These are phyloP conservation scores for Pleurotus sapidus DNA, from an alignment of 768 basidiomycete species.

Conservation along the genomic window DNA sequence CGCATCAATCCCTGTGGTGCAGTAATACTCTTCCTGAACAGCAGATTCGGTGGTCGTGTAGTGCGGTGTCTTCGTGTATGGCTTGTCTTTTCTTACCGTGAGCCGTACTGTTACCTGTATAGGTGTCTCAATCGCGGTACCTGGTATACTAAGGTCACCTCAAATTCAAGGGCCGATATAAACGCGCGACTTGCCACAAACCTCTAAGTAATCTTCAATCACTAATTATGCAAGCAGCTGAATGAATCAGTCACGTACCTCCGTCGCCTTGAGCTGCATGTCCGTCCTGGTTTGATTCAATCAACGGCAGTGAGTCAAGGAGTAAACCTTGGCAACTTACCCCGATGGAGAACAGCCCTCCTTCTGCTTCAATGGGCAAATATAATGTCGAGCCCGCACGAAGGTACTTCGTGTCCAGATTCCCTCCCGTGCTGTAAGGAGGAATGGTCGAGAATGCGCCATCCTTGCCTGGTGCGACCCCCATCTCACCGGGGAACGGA, in stretches of 20 bases:
- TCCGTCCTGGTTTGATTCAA: slow-evolving; percentile 41
- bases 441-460: slow-evolving; percentile 63
- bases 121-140: slow-evolving; percentile 64
- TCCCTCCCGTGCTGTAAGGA: slow-evolving; percentile 59
- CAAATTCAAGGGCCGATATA: too few species aligned
- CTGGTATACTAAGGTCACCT: slow-evolving; percentile 20
- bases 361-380: slow-evolving; percentile 56
- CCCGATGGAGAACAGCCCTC: slow-evolving; percentile 60
- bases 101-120: slow-evolving; percentile 54
- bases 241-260: slow-evolving; percentile 31
- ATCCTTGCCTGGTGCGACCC: slow-evolving; percentile 47
- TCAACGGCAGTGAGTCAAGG: too few species aligned
- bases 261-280: slow-evolving; percentile 69
- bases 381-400: slow-evolving; percentile 50
- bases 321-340: slow-evolving; percentile 27
- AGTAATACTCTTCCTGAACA: slow-evolving; percentile 42
- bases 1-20: slow-evolving; percentile 52
- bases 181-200: too few species aligned
- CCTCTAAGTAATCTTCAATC: too few species aligned
- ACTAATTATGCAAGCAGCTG: too few species aligned
- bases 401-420: slow-evolving; percentile 59
- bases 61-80: slow-evolving; percentile 59
- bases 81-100: slow-evolving; percentile 53
- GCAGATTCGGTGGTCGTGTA: slow-evolving; percentile 33
- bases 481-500: slow-evolving; percentile 67